phyloP scores from a whole-genome alignment of 2,329 filamentous ascomycete genomes.

The Arthroderma sp. region DNA sequence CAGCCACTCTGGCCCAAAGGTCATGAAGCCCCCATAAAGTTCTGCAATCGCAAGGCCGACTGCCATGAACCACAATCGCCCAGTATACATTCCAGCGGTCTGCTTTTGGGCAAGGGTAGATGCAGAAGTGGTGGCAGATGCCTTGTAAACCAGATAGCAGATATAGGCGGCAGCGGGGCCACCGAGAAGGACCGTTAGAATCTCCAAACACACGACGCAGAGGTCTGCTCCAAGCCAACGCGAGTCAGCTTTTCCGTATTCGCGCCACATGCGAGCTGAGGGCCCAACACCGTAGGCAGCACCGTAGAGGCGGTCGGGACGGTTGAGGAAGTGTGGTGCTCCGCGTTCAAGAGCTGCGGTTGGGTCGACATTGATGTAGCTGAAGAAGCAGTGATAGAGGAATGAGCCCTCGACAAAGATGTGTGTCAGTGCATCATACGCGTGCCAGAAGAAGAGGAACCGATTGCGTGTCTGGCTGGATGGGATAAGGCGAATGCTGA shows the following conservation, averaged over 20 bases:
- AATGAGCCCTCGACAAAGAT: constrained; percentile 82
- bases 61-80: constrained; percentile 43
- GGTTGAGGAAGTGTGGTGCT: constrained; percentile 40
- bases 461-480: constrained; percentile 45
- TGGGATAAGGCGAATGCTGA: constrained; percentile 40
- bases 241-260: constrained; percentile 52
- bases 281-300: constrained; percentile 43
- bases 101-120: constrained; percentile 16
- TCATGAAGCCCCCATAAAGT: constrained; percentile 52
- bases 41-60: constrained; percentile 48
- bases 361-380: constrained; percentile 34
- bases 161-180: constrained; percentile 46
- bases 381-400: constrained; percentile 88
- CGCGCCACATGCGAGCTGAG: constrained; percentile 47
- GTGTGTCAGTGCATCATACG: constrained; percentile 85
- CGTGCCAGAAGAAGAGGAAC: constrained; percentile 84
- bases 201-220: constrained; percentile 45
- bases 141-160: constrained; percentile 37
- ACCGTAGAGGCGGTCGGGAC: constrained; percentile 44
- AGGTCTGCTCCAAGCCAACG: constrained; percentile 48
- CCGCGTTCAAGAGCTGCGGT: constrained; percentile 3
- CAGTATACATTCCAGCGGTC: constrained; percentile 19
- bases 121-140: constrained; percentile 4
- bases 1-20: constrained; percentile 53
- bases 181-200: constrained; percentile 48